A percentile compares a stretch with the other conserved stretches of the same genome.
Evolutionary conservation across 2,329 filamentous ascomycete species (phyloP).

Genomic region (Grosmannia serpens): DNA sequence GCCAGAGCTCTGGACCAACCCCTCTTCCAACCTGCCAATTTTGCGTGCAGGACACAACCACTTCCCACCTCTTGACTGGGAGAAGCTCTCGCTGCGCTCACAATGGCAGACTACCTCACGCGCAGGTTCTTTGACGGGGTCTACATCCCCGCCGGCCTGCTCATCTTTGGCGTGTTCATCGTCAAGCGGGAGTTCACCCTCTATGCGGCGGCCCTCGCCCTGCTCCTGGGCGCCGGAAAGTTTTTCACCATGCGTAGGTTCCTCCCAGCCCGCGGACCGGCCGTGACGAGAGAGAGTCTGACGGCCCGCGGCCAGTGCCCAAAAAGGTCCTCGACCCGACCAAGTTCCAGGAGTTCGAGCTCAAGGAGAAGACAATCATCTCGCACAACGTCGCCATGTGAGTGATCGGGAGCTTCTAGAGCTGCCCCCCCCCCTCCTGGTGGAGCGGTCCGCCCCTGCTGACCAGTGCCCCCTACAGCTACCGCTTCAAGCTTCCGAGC

Average conservation of each 20-base stretch:
- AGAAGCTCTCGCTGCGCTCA: neutral
- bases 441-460: too few species aligned
- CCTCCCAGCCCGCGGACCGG: too few species aligned
- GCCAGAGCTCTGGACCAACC: neutral
- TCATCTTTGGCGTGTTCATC: constrained; percentile 65
- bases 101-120: constrained; percentile 35
- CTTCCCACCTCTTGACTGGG: neutral
- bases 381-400: constrained; percentile 98
- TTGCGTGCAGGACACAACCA: neutral
- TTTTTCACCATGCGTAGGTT: constrained; percentile 53
- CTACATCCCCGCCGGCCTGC: constrained; percentile 69
- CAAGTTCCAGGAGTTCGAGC: constrained; percentile 81
- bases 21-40: neutral
- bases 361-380: constrained; percentile 88
- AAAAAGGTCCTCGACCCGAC: constrained; percentile 67
- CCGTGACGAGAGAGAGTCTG: neutral
- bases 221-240: constrained; percentile 59
- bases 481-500: constrained; percentile 80
- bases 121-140: constrained; percentile 64
- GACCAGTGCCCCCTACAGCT: constrained; percentile 38
- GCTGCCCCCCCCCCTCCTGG: too few species aligned
- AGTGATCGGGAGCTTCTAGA: too few species aligned
- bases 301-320: constrained; percentile 31
- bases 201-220: constrained; percentile 56
- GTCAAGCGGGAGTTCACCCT: constrained; percentile 68